These are phyloP conservation scores for Hyaloperonospora arabidopsidis DNA, from an alignment of 352 stramenopile genomes.

Conservation along the genomic window DNA sequence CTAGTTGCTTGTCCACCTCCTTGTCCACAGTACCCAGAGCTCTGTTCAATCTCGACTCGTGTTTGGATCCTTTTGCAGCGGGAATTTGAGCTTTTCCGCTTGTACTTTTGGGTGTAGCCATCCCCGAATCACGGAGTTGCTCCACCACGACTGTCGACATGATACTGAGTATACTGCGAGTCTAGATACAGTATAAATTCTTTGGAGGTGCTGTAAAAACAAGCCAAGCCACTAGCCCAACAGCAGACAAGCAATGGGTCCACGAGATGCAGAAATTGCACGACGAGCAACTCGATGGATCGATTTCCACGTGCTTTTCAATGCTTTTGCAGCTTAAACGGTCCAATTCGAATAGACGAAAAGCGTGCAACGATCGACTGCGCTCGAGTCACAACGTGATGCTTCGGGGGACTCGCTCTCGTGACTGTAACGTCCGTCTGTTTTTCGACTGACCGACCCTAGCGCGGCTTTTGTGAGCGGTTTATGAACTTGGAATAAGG, in stretches of 20 bases:
- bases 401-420: background rate
- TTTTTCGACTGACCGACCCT: background rate
- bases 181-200: background rate
- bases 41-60: slow-evolving; percentile 4
- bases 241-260: background rate
- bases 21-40: slow-evolving; percentile 15
- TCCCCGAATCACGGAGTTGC: slow-evolving; percentile 19
- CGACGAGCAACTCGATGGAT: background rate
- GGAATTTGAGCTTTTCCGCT: slow-evolving; percentile 8
- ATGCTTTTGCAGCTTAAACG: background rate
- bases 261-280: background rate
- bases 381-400: background rate
- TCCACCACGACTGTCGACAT: slow-evolving; percentile 31
- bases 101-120: slow-evolving; percentile 18
- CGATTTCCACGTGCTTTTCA: background rate
- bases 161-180: background rate
- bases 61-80: slow-evolving; percentile 13
- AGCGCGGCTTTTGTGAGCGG: background rate
- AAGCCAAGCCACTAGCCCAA: background rate
- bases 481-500: background rate
- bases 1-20: slow-evolving; percentile 12
- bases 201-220: background rate
- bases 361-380: background rate
- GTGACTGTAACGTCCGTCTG: background rate
- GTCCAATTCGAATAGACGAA: background rate